These are phyloP conservation scores for Phellinidium pouzarii DNA, from an alignment of 1,284 basidiomycete genomes.

Conservation along the genomic window DNA sequence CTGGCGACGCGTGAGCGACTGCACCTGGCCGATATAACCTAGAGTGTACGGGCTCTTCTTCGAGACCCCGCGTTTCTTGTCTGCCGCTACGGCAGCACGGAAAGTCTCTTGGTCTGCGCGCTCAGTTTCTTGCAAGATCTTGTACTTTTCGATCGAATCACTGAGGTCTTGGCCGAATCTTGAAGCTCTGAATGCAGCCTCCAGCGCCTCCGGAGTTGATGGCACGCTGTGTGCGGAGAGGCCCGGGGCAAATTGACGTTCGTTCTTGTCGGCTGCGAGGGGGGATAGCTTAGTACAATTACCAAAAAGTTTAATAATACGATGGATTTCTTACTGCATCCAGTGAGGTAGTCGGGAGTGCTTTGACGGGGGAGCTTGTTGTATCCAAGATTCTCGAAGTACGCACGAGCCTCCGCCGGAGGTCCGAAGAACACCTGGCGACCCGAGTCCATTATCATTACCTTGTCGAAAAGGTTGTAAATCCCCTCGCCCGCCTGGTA, in stretches of 20 bases:
- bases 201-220: constrained; percentile 66
- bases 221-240: constrained; percentile 62
- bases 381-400: constrained; percentile 78
- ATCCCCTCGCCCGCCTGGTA: constrained; percentile 81
- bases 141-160: constrained; percentile 56
- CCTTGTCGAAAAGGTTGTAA: constrained; percentile 77
- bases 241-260: constrained; percentile 77
- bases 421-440: constrained; percentile 81
- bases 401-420: constrained; percentile 61
- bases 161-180: constrained; percentile 43
- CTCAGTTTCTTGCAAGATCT: constrained; percentile 53
- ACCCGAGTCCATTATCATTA: constrained; percentile 75
- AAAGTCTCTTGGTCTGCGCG: constrained; percentile 70
- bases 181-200: constrained; percentile 59
- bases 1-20: constrained; percentile 67
- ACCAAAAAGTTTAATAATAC: neutral
- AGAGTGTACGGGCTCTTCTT: constrained; percentile 86
- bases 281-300: constrained; percentile 17
- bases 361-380: constrained; percentile 68
- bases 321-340: constrained; percentile 40
- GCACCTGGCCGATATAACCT: constrained; percentile 69
- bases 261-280: constrained; percentile 60
- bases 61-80: constrained; percentile 80
- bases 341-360: constrained; percentile 72
- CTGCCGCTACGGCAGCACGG: constrained; percentile 64